A percentile compares a stretch with the other conserved stretches of the same genome.
phyloP scores from a whole-genome alignment of 176 grass and related monocot species.

The Carex parvula region DNA sequence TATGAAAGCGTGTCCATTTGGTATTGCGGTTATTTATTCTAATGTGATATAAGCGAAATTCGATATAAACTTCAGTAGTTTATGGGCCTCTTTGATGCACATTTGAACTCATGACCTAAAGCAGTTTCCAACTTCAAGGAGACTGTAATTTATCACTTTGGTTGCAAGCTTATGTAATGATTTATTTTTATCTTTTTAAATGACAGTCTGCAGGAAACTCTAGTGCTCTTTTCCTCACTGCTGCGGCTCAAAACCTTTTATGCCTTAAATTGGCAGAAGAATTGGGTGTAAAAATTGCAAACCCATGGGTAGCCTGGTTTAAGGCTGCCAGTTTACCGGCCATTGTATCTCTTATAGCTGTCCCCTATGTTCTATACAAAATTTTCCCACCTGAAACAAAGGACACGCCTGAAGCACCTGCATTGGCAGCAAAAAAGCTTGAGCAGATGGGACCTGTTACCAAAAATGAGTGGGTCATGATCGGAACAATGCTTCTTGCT shows the following conservation, averaged over 20 bases:
- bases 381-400: conserved; percentile 97
- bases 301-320: conserved; percentile 90
- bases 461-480: conserved; percentile 90
- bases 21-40: background rate
- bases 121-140: background rate
- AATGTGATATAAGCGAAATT: background rate
- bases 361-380: conserved; percentile 88
- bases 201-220: conserved; percentile 74
- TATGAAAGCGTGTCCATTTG: background rate
- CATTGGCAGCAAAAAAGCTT: conserved; percentile 70
- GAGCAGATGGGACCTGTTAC: conserved; percentile 84
- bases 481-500: conserved; percentile 91
- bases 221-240: conserved; percentile 94
- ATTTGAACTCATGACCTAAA: background rate
- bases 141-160: background rate
- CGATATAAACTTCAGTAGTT: background rate
- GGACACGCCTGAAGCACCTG: conserved; percentile 90
- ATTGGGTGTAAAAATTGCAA: conserved; percentile 75
- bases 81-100: background rate
- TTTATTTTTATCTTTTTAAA: conserved; percentile 17
- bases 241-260: conserved; percentile 93
- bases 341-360: conserved; percentile 58
- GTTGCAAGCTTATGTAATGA: background rate
- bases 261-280: conserved; percentile 94
- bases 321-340: conserved; percentile 85